Percentiles rank a stretch among this genome's conserved stretches.
These are phyloP conservation scores for Zoysia matrella DNA, from an alignment of 202 grass and related monocot species.

Conservation along the genomic window DNA sequence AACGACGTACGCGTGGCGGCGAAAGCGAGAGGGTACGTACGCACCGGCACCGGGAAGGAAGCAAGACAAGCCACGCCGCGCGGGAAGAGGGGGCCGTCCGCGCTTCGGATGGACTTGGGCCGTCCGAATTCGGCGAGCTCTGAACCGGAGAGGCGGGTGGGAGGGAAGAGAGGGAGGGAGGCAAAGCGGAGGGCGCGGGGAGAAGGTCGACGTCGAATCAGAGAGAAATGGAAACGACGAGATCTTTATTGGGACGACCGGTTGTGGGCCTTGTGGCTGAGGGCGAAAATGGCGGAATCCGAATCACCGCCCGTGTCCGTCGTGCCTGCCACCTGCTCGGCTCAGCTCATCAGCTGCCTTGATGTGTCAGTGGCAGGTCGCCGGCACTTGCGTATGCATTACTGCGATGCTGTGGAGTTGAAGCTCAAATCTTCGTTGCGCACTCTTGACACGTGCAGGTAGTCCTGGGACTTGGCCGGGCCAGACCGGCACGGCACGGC, in stretches of 20 bases:
- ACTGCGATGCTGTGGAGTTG: background rate
- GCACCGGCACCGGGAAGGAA: background rate
- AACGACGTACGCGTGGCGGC: background rate
- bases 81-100: background rate
- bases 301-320: background rate
- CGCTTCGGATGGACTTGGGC: too few species aligned
- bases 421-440: background rate
- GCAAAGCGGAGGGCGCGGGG: too few species aligned
- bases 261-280: background rate
- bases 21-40: constrained; percentile 25
- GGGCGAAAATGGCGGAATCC: background rate
- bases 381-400: background rate
- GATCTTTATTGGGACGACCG: background rate
- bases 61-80: background rate
- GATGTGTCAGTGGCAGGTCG: background rate
- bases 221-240: background rate
- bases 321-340: background rate
- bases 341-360: background rate
- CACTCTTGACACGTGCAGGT: too few species aligned
- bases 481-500: too few species aligned
- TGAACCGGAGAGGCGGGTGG: background rate
- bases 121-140: background rate
- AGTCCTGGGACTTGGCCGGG: too few species aligned
- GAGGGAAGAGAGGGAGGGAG: background rate
- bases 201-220: background rate